phyloP scores from a whole-genome alignment of 164 flowering plant species.

The Berberis vulgaris region DNA sequence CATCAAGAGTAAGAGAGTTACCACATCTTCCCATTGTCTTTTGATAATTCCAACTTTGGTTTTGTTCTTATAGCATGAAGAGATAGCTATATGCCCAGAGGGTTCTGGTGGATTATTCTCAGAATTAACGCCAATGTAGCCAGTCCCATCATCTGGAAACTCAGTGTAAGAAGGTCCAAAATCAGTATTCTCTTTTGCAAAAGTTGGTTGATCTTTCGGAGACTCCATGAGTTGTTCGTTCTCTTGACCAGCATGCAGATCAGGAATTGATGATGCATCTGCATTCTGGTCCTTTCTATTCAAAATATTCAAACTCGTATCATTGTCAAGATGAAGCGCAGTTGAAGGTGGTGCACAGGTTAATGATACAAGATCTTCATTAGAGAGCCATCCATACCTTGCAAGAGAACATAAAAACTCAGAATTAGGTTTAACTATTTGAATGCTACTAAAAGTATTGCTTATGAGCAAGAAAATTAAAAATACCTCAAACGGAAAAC shows the following conservation, averaged over 20 bases:
- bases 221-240: conserved; percentile 15
- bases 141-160: conserved; percentile 14
- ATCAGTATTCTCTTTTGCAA: conserved; percentile 13
- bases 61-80: conserved; percentile 21
- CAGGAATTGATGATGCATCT: conserved; percentile 11
- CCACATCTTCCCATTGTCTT: conserved; percentile 33
- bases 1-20: conserved; percentile 16
- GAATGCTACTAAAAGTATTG: not conserved
- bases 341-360: conserved; percentile 19
- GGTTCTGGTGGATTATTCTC: conserved; percentile 13
- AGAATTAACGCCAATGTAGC: conserved; percentile 5
- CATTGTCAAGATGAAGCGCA: conserved; percentile 14
- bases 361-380: conserved; percentile 24
- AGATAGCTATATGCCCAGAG: conserved; percentile 11
- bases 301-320: conserved; percentile 9
- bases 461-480: conserved; percentile 5
- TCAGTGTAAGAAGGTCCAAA: conserved; percentile 9
- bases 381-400: conserved; percentile 93
- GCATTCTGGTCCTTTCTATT: conserved; percentile 16
- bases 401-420: conserved; percentile 12
- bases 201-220: conserved; percentile 14
- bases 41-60: conserved; percentile 10
- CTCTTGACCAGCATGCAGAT: conserved; percentile 15
- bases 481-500: conserved; percentile 82
- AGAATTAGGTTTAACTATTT: not conserved